Percentiles rank a stretch among this genome's conserved stretches.
Evolutionary conservation across 73 alveolate species (phyloP).

Genomic region (Tetrahymena borealis): DNA sequence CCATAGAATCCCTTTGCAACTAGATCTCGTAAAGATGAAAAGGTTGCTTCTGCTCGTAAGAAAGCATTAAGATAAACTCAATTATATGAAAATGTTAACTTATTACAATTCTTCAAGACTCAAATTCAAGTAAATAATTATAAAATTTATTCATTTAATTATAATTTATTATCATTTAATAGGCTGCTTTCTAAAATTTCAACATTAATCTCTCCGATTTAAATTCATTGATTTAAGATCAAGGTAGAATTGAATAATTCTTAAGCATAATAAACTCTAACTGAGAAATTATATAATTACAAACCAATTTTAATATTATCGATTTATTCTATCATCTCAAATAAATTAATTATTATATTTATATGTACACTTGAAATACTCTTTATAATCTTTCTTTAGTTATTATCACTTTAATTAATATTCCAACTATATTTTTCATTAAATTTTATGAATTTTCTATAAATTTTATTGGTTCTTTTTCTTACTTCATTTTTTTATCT

Average conservation of each 20-base stretch:
- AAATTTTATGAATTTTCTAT: no score
- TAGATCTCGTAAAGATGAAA: background rate
- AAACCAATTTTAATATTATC: background rate
- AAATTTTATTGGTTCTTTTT: no score
- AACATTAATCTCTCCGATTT: background rate
- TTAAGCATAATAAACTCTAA: background rate
- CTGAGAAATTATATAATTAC: background rate
- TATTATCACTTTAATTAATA: no score
- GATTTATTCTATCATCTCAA: background rate
- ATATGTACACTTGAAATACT: no score
- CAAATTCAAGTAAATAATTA: background rate
- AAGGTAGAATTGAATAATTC: background rate
- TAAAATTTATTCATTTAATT: background rate
- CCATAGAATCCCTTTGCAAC: background rate
- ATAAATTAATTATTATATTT: no score
- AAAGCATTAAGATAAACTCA: background rate
- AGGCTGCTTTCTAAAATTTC: background rate
- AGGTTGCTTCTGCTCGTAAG: background rate
- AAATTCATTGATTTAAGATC: background rate
- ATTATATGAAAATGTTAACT: background rate
- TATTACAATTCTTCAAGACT: background rate
- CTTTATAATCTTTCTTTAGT: no score
- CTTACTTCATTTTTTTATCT: no score
- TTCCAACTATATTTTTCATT: no score
- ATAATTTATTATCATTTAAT: background rate